These are phyloP conservation scores for Fagus crenata DNA, from an alignment of 306 rosid species.

Conservation along the genomic window DNA sequence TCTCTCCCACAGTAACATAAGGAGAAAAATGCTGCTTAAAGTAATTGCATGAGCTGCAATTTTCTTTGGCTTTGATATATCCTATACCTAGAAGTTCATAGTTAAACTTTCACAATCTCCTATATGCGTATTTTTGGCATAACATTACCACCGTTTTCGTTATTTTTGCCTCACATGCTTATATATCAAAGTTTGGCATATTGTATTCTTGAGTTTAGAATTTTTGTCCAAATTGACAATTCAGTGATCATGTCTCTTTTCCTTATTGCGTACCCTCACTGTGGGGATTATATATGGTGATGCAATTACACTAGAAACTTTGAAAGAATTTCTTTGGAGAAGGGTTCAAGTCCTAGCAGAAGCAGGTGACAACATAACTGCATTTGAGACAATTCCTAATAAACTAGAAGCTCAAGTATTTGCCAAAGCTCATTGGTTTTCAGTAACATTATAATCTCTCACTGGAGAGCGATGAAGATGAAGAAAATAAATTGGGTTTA, in stretches of 20 bases:
- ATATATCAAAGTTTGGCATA: neutral
- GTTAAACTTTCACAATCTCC: neutral
- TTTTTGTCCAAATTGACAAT: neutral
- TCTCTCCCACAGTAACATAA: too few relatives aligned
- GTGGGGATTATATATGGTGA: constrained; percentile 51
- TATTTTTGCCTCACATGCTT: neutral
- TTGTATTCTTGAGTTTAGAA: neutral
- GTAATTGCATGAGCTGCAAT: constrained; percentile 16
- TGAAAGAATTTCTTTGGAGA: constrained; percentile 55
- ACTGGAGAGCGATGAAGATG: neutral
- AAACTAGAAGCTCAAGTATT: constrained; percentile 61
- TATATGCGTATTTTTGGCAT: neutral
- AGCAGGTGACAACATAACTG: constrained; percentile 54
- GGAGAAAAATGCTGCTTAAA: neutral
- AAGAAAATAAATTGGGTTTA: too few relatives aligned
- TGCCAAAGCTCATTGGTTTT: neutral
- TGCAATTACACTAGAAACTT: constrained; percentile 35
- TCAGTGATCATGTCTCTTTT: constrained; percentile 13
- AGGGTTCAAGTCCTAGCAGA: constrained; percentile 60
- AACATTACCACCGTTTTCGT: neutral
- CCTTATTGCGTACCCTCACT: constrained; percentile 23
- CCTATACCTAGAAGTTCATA: constrained; percentile 16
- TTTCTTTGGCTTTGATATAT: constrained; percentile 15
- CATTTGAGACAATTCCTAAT: constrained; percentile 60
- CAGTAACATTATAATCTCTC: neutral